A percentile compares a stretch with the other conserved stretches of the same genome.
These are phyloP conservation scores for Dipodascus albidus DNA, from an alignment of 805 yeast genomes.

Conservation along the genomic window DNA sequence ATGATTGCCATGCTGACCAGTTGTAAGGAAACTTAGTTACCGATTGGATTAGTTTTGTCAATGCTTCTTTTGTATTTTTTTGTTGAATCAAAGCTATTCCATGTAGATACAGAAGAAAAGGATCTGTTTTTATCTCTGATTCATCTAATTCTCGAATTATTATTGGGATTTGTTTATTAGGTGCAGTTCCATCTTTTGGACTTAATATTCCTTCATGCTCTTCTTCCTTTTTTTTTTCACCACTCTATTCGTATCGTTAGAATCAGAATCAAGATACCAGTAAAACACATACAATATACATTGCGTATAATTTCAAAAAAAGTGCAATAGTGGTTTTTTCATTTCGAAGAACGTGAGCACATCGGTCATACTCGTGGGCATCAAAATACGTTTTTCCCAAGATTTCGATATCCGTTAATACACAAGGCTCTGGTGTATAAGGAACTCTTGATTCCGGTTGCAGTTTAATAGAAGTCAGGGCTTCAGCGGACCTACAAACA, in stretches of 20 bases:
- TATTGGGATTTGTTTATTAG: constrained; percentile 25
- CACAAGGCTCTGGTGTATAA: background rate
- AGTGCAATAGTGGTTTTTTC: constrained; percentile 27
- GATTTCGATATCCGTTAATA: constrained; percentile 17
- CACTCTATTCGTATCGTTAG: constrained; percentile 29
- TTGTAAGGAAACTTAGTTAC: constrained; percentile 64
- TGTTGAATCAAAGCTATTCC: constrained; percentile 60
- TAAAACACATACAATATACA: constrained; percentile 32
- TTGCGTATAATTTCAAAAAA: constrained; percentile 60
- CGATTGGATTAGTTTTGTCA: constrained; percentile 47
- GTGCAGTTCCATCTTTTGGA: constrained; percentile 18
- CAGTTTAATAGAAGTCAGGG: background rate
- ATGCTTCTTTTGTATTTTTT: constrained; percentile 50
- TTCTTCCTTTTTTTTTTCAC: constrained; percentile 67
- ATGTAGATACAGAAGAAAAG: constrained; percentile 59
- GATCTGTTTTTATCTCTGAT: constrained; percentile 26
- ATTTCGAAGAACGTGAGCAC: constrained; percentile 44
- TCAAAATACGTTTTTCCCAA: constrained; percentile 68
- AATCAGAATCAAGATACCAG: background rate
- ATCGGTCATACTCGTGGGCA: constrained; percentile 76
- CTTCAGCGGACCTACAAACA: constrained; percentile 1
- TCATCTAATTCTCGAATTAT: constrained; percentile 32
- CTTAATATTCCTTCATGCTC: constrained; percentile 55
- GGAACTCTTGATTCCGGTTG: background rate
- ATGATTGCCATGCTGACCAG: constrained; percentile 91